Evolutionary conservation across 345 rosid genomes (phyloP).

Genomic region (Salix viminalis): DNA sequence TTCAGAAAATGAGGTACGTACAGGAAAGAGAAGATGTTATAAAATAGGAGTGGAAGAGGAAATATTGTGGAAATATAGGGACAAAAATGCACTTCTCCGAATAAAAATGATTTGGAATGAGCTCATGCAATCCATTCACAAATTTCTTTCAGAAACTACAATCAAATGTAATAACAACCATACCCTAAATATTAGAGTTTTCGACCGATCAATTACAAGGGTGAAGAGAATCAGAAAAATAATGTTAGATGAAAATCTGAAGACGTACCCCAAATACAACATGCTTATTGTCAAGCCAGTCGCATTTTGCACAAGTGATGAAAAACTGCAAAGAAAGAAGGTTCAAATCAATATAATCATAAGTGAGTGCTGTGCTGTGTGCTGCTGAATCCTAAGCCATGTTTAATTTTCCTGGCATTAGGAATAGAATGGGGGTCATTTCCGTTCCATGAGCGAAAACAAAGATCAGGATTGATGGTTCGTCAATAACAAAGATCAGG

Average conservation of each 20-base stretch:
- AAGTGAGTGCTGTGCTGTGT: not conserved
- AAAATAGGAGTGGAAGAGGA: too few relatives aligned
- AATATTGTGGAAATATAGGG: too few relatives aligned
- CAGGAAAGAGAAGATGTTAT: too few relatives aligned
- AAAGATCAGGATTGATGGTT: too few relatives aligned
- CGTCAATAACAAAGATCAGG: not conserved
- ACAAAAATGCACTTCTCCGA: too few relatives aligned
- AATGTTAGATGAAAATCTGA: not conserved
- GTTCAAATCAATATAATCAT: not conserved
- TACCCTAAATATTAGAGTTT: not conserved
- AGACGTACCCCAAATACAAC: conserved; percentile 93
- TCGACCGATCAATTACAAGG: not conserved
- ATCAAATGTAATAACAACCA: too few relatives aligned
- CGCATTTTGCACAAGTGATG: conserved; percentile 89
- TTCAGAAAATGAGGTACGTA: too few relatives aligned
- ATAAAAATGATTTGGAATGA: too few relatives aligned
- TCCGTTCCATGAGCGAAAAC: not conserved
- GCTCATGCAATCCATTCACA: too few relatives aligned
- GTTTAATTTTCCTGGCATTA: not conserved
- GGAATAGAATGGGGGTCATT: not conserved
- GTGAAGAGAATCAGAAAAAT: not conserved
- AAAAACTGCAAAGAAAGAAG: conserved; percentile 66
- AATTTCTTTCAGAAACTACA: too few relatives aligned
- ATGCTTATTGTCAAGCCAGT: conserved; percentile 98
- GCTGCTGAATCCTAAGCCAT: not conserved